Conservation (phyloP, 2,329 filamentous ascomycete species). For the Ophiostoma populinum region DNA sequence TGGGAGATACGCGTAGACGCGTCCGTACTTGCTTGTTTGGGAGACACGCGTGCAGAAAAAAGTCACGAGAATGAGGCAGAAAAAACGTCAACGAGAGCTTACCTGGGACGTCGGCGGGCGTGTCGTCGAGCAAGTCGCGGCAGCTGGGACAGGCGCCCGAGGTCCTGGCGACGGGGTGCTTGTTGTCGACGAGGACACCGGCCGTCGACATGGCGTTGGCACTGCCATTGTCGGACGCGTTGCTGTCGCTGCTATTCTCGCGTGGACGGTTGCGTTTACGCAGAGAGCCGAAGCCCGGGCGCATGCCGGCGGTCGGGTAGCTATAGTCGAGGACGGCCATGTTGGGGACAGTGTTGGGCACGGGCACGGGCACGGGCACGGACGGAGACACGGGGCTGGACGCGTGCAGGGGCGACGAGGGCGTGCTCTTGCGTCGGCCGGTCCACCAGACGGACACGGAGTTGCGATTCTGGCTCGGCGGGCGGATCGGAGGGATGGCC, state of each 20-base stretch:
- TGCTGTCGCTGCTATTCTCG: constrained; percentile 1
- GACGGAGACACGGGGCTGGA: too few species aligned
- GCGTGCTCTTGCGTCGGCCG: too few species aligned
- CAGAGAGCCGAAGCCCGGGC: constrained; percentile 4
- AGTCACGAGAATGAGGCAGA: background rate
- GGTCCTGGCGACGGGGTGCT: background rate
- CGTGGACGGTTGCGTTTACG: background rate
- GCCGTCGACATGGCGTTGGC: too few species aligned
- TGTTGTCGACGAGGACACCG: background rate
- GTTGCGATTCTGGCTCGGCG: too few species aligned
- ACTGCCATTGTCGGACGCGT: too few species aligned
- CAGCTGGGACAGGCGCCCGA: constrained; percentile 6
- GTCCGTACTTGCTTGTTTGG: background rate
- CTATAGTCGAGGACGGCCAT: constrained; percentile 6
- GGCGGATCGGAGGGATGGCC: too few species aligned
- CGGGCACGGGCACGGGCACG: too few species aligned
- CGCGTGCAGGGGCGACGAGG: too few species aligned
- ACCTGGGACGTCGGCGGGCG: constrained; percentile 1
- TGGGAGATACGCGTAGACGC: background rate
- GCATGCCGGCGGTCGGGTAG: constrained; percentile 6
- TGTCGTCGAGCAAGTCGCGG: background rate
- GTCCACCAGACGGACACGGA: too few species aligned
- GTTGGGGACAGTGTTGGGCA: too few species aligned
- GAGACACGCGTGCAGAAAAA: background rate
- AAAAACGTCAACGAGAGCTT: background rate